Evolutionary conservation across 352 stramenopile genomes (phyloP).

Genomic region (Phytophthora boehmeriae): DNA sequence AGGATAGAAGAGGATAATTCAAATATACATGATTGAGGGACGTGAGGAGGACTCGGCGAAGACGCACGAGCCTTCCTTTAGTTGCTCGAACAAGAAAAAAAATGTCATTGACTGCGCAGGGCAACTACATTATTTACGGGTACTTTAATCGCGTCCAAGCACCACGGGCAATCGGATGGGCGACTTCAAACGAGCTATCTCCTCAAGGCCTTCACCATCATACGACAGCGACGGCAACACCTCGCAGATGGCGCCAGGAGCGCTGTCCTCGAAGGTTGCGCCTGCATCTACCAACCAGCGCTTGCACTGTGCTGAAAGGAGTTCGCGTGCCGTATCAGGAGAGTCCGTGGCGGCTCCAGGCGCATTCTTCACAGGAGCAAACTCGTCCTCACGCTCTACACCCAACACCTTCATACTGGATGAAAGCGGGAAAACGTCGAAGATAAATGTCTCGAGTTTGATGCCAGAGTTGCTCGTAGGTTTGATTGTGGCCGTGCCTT

Average conservation of each 20-base stretch:
- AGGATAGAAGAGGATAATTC: constrained; percentile 6
- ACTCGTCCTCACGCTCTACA: constrained; percentile 90
- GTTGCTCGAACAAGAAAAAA: not conserved
- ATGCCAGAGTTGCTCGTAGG: constrained; percentile 93
- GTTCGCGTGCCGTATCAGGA: constrained; percentile 69
- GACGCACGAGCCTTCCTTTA: not conserved
- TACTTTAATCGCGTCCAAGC: constrained; percentile 16
- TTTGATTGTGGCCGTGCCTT: constrained; percentile 79
- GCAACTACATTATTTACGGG: not conserved
- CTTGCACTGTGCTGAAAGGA: constrained; percentile 65
- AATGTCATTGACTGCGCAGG: not conserved
- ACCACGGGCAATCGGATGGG: constrained; percentile 51
- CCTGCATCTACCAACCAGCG: constrained; percentile 65
- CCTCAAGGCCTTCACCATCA: constrained; percentile 77
- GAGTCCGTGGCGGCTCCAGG: constrained; percentile 74
- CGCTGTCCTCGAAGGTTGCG: constrained; percentile 39
- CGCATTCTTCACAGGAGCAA: constrained; percentile 91
- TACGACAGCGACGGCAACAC: constrained; percentile 84
- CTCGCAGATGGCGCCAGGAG: constrained; percentile 58
- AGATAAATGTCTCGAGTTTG: constrained; percentile 99
- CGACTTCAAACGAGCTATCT: constrained; percentile 38
- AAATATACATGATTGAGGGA: constrained; percentile 1
- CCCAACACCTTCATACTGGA: constrained; percentile 91
- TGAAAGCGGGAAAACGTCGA: constrained; percentile 98
- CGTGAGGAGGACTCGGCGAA: not conserved